Conservation (phyloP, 331 rosid species). For the Quercus tomentella region DNA sequence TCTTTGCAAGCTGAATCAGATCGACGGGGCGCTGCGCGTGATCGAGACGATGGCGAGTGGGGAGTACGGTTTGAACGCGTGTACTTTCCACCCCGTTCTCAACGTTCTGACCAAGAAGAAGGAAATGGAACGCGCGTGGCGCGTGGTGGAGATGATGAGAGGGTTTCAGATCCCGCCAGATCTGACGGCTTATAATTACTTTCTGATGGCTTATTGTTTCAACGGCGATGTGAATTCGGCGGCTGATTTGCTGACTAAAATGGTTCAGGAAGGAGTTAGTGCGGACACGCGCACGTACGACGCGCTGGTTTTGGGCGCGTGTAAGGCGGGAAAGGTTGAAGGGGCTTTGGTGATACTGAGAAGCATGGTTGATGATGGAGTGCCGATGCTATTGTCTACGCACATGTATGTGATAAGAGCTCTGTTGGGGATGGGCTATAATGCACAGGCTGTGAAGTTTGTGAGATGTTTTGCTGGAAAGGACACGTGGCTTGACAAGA, state of each 20-base stretch:
- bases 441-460: conserved; percentile 34
- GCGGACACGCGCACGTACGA: conserved; percentile 47
- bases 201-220: conserved; percentile 32
- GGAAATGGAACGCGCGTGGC: conserved; percentile 30
- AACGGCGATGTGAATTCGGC: conserved; percentile 26
- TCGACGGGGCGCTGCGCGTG: conserved; percentile 33
- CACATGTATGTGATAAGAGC: conserved; percentile 35
- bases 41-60: conserved; percentile 31
- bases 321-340: conserved; percentile 45
- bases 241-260: conserved; percentile 19
- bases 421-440: conserved; percentile 19
- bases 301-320: conserved; percentile 61
- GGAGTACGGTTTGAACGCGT: conserved; percentile 1
- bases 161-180: conserved; percentile 28
- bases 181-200: conserved; percentile 25
- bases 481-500: conserved; percentile 34
- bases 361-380: conserved; percentile 63
- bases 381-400: conserved; percentile 35
- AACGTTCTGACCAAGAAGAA: conserved; percentile 22
- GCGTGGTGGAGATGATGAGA: conserved; percentile 36
- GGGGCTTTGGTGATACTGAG: conserved; percentile 52
- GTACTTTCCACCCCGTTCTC: conserved; percentile 41
- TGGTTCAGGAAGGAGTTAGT: conserved; percentile 25
- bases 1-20: conserved; percentile 37
- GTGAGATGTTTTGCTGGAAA: conserved; percentile 36